Base-by-base conservation (phyloP, 495 filamentous ascomycete genomes). In the Chaetomium tenue region DNA sequence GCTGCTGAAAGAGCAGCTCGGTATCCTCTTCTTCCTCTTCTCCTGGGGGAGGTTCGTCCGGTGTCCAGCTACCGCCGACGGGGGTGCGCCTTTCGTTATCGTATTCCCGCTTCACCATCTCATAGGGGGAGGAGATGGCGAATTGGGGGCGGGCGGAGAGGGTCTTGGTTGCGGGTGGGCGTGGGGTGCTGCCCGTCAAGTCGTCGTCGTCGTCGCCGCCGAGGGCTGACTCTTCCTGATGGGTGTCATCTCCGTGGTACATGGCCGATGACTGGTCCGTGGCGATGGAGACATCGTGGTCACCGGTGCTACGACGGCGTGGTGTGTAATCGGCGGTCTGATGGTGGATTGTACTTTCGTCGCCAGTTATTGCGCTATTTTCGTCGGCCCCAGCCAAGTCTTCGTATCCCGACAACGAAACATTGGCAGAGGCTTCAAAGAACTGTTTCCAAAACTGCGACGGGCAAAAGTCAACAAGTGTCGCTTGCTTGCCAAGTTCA, bases 391-490 rank as follows among this genome's bases (percentile, higher is more conserved):
- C 77, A 23, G 85, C 85, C 55, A 83, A 76, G 70, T 96, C 94
- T 75, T 96, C 93, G 74, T 98, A 97, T 56, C 92, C 92, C 13
- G 92, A 95, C n/a, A 98, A 85, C 3, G 92, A 94, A 26, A 98
- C 93, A 70, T 98, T 98, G 74, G 94, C 94, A 51, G 90, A 94
- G 60, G 93, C 91, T 78, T 98, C 94, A 78, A 98, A 98, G 84
- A 98, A 98, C 80, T 96, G 91, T 77, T 97, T 98, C 94, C 94
- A 98, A 78, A 97, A 98, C 91, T 95, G 69, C n/a, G 33, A 8
- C 7, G 22, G 11, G 46, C 13, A 37, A 52, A n/a, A 39, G 53
- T 76, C 62, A 71, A 61, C 20, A 8, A 30, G 13, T 0, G 23
- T 28, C 22, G 42, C 20, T 12, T n/a, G 2, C 1, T 22, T 15